Conservation (phyloP, 768 basidiomycete species). For the Steccherinum ochraceum region DNA sequence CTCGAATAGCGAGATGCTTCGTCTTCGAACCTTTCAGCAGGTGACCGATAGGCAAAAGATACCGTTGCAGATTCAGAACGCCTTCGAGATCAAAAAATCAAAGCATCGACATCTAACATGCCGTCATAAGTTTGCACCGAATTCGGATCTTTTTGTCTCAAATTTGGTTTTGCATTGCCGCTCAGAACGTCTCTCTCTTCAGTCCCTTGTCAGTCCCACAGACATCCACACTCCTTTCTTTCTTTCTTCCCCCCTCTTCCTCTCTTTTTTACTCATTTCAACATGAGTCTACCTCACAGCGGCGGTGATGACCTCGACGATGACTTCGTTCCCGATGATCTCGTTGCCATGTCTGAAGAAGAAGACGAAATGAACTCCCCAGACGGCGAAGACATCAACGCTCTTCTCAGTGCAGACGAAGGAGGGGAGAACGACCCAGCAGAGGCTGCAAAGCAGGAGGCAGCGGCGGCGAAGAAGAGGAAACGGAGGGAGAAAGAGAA, state of each 20-base stretch:
- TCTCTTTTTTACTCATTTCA: too few relatives aligned
- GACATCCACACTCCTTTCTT: not conserved
- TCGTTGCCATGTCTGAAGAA: conserved; percentile 57
- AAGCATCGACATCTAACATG: too few relatives aligned
- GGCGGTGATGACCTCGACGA: conserved; percentile 79
- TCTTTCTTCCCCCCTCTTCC: not conserved
- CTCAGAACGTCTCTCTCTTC: not conserved
- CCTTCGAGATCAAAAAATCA: too few relatives aligned
- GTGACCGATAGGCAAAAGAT: too few relatives aligned
- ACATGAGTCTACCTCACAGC: not conserved
- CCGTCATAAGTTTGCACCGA: not conserved
- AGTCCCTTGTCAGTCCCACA: not conserved
- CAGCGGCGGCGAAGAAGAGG: conserved; percentile 49
- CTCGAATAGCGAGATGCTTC: too few relatives aligned
- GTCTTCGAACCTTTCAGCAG: too few relatives aligned
- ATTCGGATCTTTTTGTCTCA: not conserved
- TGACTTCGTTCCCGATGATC: conserved; percentile 68
- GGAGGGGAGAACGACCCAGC: conserved; percentile 26
- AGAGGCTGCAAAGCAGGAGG: conserved; percentile 13
- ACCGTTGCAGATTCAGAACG: not conserved
- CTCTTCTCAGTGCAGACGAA: conserved; percentile 41
- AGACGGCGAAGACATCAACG: conserved; percentile 30
- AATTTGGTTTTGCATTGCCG: too few relatives aligned
- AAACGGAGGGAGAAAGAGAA: conserved; percentile 72
- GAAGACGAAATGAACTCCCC: conserved; percentile 33